A percentile compares a stretch with the other conserved stretches of the same genome.
These are phyloP conservation scores for Alternaria arbusti DNA, from an alignment of 2,329 filamentous ascomycete species.

Conservation along the genomic window DNA sequence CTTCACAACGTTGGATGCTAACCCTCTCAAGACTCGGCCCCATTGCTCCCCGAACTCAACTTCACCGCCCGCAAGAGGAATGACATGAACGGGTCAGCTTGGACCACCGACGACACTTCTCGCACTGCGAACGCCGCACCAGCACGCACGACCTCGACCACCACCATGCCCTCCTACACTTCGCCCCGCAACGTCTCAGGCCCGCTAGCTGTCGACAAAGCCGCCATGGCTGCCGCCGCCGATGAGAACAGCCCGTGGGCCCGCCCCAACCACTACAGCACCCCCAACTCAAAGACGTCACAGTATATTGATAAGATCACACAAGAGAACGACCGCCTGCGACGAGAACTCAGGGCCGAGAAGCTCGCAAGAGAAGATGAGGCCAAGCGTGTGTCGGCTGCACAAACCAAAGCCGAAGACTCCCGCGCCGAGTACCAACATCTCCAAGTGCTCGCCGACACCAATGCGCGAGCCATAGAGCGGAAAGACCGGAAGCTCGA, in stretches of 20 bases:
- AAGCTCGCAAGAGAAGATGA: slow-evolving; percentile 67
- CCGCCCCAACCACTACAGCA: slow-evolving; percentile 36
- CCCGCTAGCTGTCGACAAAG: slow-evolving; percentile 40
- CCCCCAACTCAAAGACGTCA: slow-evolving; percentile 44
- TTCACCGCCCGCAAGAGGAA: slow-evolving; percentile 23
- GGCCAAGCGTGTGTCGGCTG: slow-evolving; percentile 69
- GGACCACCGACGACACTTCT: slow-evolving; percentile 23
- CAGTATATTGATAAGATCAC: slow-evolving; percentile 76
- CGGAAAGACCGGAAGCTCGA: slow-evolving; percentile 78
- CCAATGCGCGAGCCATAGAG: slow-evolving; percentile 73
- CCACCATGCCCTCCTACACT: slow-evolving; percentile 38
- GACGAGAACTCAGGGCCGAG: slow-evolving; percentile 65
- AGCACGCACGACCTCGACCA: slow-evolving; percentile 11
- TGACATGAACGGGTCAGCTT: slow-evolving; percentile 40
- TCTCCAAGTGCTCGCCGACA: slow-evolving; percentile 70
- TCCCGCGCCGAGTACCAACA: slow-evolving; percentile 72
- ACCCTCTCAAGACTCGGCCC: slow-evolving; percentile 20
- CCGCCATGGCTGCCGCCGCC: slow-evolving; percentile 25
- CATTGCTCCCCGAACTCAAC: slow-evolving; percentile 28
- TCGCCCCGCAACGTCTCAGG: slow-evolving; percentile 40
- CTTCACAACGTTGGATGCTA: slow-evolving; percentile 26
- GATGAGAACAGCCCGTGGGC: slow-evolving; percentile 36
- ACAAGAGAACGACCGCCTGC: slow-evolving; percentile 78
- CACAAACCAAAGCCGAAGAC: slow-evolving; percentile 75
- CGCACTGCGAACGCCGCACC: slow-evolving; percentile 21